Evolutionary conservation across 192 early-diverging fungal genomes (phyloP), one percentile per base, ranked within the genome.

Genomic region (Anaeromyces robustus): DNA sequence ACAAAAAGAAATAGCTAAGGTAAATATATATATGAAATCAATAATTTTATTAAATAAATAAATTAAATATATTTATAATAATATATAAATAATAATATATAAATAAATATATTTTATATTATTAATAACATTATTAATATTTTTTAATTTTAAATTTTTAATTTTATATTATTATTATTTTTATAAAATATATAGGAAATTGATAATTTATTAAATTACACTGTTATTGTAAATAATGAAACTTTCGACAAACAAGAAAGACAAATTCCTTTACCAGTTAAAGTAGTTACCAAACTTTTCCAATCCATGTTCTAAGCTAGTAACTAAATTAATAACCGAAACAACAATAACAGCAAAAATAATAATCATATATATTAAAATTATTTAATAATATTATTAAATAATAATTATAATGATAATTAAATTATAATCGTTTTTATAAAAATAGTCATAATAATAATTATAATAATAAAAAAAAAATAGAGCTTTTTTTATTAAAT

Each of bases 261-360:
- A 30, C 83, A 83, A 29, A 90, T 92, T 22, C 88, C 89, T 26
- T 82, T 85, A 30, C 84, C 86, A 77, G 89, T 93, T 13, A 83
- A 84, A 32, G 59, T 92, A 11, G 86, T 88, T 12, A 89, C 92
- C 30, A 78, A 83, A 1, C 79, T 89, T 9, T 90, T 93, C 77
- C 84, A 87, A 52, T 87, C 88, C 22, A 92, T 93, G 92, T 83
- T 93, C 0, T 93, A 82, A 84, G n/a, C n/a, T n/a, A n/a, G n/a
- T n/a, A n/a, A n/a, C n/a, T n/a, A n/a, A n/a, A n/a, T n/a, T n/a
- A n/a, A n/a, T n/a, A n/a, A n/a, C n/a, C n/a, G n/a, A n/a, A n/a
- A n/a, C n/a, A n/a, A n/a, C n/a, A n/a, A n/a, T n/a, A n/a, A n/a
- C n/a, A n/a, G n/a, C n/a, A n/a, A n/a, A n/a, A n/a, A n/a, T n/a